Conservation (phyloP, 1,139 yeast genomes). For the Blastobotrys apis region DNA sequence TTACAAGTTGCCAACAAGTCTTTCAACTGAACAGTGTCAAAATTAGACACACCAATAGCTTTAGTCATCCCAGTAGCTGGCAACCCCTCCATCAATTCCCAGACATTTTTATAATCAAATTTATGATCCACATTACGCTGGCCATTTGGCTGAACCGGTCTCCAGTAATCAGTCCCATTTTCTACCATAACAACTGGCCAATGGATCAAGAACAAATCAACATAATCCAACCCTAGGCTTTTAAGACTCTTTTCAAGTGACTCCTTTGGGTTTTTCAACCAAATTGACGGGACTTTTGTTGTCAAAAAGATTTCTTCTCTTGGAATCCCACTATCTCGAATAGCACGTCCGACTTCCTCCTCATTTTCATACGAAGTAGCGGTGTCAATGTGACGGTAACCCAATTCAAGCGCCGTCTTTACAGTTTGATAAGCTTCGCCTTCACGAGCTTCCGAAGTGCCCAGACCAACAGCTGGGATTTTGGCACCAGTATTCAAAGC, state of each 20-base stretch:
- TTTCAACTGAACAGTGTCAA: constrained; percentile 62
- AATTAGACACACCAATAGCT: constrained; percentile 80
- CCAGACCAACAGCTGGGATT: constrained; percentile 70
- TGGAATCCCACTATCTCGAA: constrained; percentile 46
- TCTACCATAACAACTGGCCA: constrained; percentile 54
- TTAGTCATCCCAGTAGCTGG: constrained; percentile 56
- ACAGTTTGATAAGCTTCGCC: constrained; percentile 59
- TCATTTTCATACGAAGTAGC: constrained; percentile 63
- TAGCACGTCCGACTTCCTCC: constrained; percentile 52
- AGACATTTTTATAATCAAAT: constrained; percentile 38
- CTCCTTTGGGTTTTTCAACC: constrained; percentile 45
- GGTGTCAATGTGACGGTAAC: constrained; percentile 76
- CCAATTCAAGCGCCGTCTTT: constrained; percentile 57
- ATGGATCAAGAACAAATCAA: constrained; percentile 78
- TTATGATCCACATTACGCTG: constrained; percentile 38
- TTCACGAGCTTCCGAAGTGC: constrained; percentile 70
- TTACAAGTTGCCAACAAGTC: constrained; percentile 58
- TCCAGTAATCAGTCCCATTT: constrained; percentile 34
- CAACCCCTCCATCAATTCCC: constrained; percentile 61
- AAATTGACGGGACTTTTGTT: constrained; percentile 50
- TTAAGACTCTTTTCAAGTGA: constrained; percentile 61
- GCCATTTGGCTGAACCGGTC: constrained; percentile 4
- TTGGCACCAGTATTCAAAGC: constrained; percentile 59
- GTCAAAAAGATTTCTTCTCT: constrained; percentile 53
- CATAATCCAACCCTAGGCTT: constrained; percentile 67